phyloP scores from a whole-genome alignment of 1,139 yeast genomes.

The Pichia inconspicua region DNA sequence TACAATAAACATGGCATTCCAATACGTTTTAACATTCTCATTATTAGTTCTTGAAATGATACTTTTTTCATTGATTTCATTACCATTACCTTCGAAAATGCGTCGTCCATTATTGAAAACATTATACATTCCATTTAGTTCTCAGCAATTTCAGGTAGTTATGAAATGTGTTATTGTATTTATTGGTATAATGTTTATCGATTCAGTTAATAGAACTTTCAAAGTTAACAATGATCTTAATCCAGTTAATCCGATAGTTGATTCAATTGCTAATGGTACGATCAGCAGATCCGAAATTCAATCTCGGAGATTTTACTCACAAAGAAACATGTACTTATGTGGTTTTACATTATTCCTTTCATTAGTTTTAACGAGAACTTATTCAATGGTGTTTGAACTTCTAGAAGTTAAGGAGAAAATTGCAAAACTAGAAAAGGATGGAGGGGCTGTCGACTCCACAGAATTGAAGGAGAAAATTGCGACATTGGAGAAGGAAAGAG shows the following conservation, averaged over 20 bases:
- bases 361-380: slow-evolving; percentile 79
- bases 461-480: slow-evolving; percentile 47
- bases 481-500: slow-evolving; percentile 56
- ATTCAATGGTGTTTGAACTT: slow-evolving; percentile 70
- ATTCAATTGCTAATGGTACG: slow-evolving; percentile 13
- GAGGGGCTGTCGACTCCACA: slow-evolving; percentile 12
- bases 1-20: slow-evolving; percentile 20
- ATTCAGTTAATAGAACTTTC: slow-evolving; percentile 78
- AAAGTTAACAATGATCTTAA: slow-evolving; percentile 58
- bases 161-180: slow-evolving; percentile 79
- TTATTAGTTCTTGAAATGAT: slow-evolving; percentile 71
- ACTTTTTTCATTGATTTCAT: slow-evolving; percentile 71
- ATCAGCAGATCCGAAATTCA: slow-evolving; percentile 71
- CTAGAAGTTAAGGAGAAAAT: slow-evolving; percentile 53
- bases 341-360: slow-evolving; percentile 93
- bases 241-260: slow-evolving; percentile 23
- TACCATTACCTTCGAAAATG: slow-evolving; percentile 74
- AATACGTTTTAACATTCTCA: slow-evolving; percentile 44
- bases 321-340: slow-evolving; percentile 92
- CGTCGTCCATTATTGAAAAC: slow-evolving; percentile 62
- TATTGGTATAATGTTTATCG: slow-evolving; percentile 76
- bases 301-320: slow-evolving; percentile 90
- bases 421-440: slow-evolving; percentile 25
- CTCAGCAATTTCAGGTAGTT: slow-evolving; percentile 67
- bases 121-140: slow-evolving; percentile 61